These are phyloP conservation scores for Viola odorata DNA, from an alignment of 345 rosid genomes.

Conservation along the genomic window DNA sequence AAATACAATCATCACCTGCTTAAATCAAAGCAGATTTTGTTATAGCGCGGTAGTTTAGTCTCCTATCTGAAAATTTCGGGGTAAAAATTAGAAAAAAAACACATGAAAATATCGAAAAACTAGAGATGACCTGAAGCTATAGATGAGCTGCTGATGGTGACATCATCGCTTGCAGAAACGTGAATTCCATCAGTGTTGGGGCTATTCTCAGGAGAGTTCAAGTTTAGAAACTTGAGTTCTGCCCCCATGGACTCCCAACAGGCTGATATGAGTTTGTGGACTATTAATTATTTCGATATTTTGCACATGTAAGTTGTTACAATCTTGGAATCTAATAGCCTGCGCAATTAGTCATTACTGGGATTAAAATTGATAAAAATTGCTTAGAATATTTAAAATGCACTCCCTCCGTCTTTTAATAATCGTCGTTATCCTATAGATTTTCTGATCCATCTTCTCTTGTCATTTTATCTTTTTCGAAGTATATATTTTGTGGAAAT, in stretches of 20 bases:
- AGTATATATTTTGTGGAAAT: too few relatives aligned
- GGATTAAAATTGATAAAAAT: too few relatives aligned
- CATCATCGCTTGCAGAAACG: slow-evolving; percentile 18
- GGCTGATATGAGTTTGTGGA: slow-evolving; percentile 25
- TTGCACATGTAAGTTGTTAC: background rate
- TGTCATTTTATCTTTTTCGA: too few relatives aligned
- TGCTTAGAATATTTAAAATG: too few relatives aligned
- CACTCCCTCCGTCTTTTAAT: too few relatives aligned
- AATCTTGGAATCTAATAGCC: background rate
- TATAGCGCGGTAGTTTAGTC: too few relatives aligned
- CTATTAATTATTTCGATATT: slow-evolving; percentile 17
- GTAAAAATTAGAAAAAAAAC: background rate
- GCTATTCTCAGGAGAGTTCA: slow-evolving; percentile 29
- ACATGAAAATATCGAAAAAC: background rate
- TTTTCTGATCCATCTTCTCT: too few relatives aligned
- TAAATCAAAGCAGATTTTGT: too few relatives aligned
- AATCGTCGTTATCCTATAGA: too few relatives aligned
- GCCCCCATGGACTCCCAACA: slow-evolving; percentile 6
- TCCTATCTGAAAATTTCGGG: too few relatives aligned
- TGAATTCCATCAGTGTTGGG: slow-evolving; percentile 48
- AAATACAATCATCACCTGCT: slow-evolving; percentile 41
- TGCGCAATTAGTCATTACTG: too few relatives aligned
- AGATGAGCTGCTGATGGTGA: slow-evolving; percentile 12
- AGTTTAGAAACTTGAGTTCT: slow-evolving; percentile 13
- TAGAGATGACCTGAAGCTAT: slow-evolving; percentile 26